phyloP scores from a whole-genome alignment of 345 rosid genomes.

The Corchorus capsularis region DNA sequence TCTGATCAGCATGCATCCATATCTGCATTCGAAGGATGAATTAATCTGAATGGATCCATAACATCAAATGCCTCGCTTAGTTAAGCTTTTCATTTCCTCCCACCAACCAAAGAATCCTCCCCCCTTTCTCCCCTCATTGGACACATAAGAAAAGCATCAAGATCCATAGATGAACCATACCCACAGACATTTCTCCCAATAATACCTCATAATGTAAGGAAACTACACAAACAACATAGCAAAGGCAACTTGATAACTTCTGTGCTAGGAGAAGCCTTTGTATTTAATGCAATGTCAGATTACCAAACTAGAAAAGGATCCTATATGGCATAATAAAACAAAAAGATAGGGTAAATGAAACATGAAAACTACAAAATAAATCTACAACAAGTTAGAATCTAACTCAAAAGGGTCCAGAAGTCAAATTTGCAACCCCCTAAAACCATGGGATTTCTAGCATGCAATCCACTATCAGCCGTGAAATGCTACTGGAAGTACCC shows the following conservation, averaged over 20 bases:
- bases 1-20: slow-evolving; percentile 88
- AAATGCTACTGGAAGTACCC: neutral
- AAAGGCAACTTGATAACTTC: neutral
- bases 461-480: neutral
- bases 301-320: neutral
- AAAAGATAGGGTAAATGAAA: neutral
- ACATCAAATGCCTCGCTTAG: neutral
- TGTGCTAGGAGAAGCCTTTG: neutral
- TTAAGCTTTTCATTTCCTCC: neutral
- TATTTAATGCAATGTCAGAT: neutral
- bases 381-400: neutral
- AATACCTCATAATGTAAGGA: neutral
- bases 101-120: neutral
- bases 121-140: too few species aligned
- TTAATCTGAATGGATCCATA: slow-evolving; percentile 14
- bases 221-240: neutral
- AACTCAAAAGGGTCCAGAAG: neutral
- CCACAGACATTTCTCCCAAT: neutral
- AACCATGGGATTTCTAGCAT: neutral
- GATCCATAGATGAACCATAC: neutral
- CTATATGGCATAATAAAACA: neutral
- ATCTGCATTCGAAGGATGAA: slow-evolving; percentile 51
- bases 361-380: neutral
- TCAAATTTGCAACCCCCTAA: neutral
- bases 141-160: neutral